phyloP scores from a whole-genome alignment of 116 monocot species.

The Trichopus zeylanicus region DNA sequence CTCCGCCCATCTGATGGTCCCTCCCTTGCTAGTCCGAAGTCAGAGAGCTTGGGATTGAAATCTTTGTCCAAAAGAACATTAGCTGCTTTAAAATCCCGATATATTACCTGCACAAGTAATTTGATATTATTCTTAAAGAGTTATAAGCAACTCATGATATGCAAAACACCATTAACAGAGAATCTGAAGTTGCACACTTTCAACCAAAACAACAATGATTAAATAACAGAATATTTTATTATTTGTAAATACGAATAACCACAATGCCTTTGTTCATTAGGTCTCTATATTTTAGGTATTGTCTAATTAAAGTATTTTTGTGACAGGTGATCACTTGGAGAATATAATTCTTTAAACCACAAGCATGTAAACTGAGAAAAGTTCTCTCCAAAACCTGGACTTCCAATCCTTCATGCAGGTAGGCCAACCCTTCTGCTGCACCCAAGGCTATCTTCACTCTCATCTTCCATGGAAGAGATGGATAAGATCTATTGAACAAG shows the following conservation, averaged over 20 bases:
- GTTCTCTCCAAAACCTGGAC: constrained; percentile 38
- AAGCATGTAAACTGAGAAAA: not conserved
- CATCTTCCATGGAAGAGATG: constrained; percentile 53
- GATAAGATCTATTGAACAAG: constrained; percentile 52
- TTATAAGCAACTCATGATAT: not conserved
- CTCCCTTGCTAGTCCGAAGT: constrained; percentile 84
- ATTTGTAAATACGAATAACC: too few species aligned
- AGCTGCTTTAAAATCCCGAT: constrained; percentile 82
- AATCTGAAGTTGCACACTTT: too few species aligned
- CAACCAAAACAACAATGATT: too few species aligned
- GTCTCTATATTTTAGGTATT: too few species aligned
- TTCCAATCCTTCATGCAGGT: constrained; percentile 79
- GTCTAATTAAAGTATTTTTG: too few species aligned
- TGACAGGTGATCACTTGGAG: too few species aligned
- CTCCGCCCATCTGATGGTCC: constrained; percentile 66
- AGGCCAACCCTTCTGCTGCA: constrained; percentile 71
- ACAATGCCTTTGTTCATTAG: too few species aligned
- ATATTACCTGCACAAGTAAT: constrained; percentile 56
- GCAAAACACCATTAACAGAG: not conserved
- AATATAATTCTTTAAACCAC: not conserved
- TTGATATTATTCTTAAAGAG: too few species aligned
- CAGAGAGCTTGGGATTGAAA: constrained; percentile 79
- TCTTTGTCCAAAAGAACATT: constrained; percentile 72
- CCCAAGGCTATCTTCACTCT: constrained; percentile 65
- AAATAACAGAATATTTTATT: too few species aligned